Evolutionary conservation across 169 alveolate genomes (phyloP).

Genomic region (Babesia caballi): DNA sequence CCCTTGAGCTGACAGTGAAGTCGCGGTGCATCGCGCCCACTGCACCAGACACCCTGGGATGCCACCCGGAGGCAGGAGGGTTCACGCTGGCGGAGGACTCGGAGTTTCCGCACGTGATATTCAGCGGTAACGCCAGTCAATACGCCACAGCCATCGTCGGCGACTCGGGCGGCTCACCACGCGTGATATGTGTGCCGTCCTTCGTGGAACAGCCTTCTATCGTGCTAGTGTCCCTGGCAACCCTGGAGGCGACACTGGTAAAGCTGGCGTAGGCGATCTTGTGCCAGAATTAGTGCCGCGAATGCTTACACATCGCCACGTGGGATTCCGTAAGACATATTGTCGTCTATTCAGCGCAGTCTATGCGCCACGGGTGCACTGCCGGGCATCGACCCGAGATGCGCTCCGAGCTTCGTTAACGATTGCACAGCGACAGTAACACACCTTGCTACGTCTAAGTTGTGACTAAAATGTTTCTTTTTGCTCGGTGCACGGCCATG

Average conservation of each 20-base stretch:
- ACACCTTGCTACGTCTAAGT: too few species aligned
- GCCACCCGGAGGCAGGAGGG: slow-evolving; percentile 56
- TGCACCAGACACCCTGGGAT: slow-evolving; percentile 62
- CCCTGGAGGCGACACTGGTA: slow-evolving; percentile 32
- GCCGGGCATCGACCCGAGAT: not conserved
- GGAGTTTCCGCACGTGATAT: slow-evolving; percentile 62
- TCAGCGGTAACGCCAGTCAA: slow-evolving; percentile 55
- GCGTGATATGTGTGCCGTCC: slow-evolving; percentile 52
- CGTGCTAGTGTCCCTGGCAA: slow-evolving; percentile 51
- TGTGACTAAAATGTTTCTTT: too few species aligned
- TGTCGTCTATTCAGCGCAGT: not conserved
- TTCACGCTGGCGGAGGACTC: slow-evolving; percentile 42
- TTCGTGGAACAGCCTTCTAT: slow-evolving; percentile 49
- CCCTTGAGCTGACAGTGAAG: slow-evolving; percentile 36
- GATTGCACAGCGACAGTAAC: too few species aligned
- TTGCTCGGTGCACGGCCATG: too few species aligned
- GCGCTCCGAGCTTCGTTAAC: too few species aligned
- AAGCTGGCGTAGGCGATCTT: slow-evolving; percentile 15
- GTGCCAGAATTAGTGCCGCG: too few species aligned
- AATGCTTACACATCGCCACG: too few species aligned
- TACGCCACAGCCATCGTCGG: slow-evolving; percentile 22
- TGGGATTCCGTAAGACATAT: too few species aligned
- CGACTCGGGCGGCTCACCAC: slow-evolving; percentile 8
- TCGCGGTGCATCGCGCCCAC: slow-evolving; percentile 67
- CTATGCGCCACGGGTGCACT: slow-evolving; percentile 12